Percentiles rank a stretch among this genome's conserved stretches.
Evolutionary conservation across 257 asterid species (phyloP).

Genomic region (Plectranthus barbatus): DNA sequence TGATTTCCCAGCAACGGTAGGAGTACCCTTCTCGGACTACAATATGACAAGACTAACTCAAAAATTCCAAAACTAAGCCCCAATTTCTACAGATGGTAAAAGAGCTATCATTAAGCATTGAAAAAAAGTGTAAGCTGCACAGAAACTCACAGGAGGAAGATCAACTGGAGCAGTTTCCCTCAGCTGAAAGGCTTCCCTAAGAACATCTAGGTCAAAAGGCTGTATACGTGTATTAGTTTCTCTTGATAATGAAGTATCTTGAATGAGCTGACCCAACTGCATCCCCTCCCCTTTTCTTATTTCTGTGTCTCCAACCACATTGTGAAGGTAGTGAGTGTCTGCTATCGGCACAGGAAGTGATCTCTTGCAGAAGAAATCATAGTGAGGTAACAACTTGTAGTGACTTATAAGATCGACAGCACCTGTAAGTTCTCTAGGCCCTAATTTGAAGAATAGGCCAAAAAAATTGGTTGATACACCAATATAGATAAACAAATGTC

Average conservation of each 20-base stretch:
- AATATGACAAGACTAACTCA: slow-evolving; percentile 17
- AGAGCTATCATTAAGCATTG: slow-evolving; percentile 14
- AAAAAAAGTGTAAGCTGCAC: slow-evolving; percentile 8
- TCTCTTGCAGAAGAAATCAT: slow-evolving; percentile 91
- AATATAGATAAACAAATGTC: slow-evolving; percentile 1
- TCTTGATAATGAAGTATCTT: slow-evolving; percentile 48
- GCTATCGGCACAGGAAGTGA: slow-evolving; percentile 76
- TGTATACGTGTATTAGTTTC: slow-evolving; percentile 55
- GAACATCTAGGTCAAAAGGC: slow-evolving; percentile 72
- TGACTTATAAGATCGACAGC: slow-evolving; percentile 86
- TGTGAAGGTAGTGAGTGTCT: slow-evolving; percentile 89
- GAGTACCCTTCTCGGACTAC: slow-evolving; percentile 93
- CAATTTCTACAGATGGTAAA: not conserved
- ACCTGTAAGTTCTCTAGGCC: slow-evolving; percentile 96
- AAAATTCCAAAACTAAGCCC: slow-evolving; percentile 3
- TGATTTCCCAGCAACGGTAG: slow-evolving; percentile 74
- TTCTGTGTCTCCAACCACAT: slow-evolving; percentile 93
- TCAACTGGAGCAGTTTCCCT: slow-evolving; percentile 73
- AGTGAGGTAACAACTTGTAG: slow-evolving; percentile 75
- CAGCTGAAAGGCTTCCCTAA: slow-evolving; percentile 79
- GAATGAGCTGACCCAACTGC: slow-evolving; percentile 86
- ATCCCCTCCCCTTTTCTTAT: slow-evolving; percentile 92
- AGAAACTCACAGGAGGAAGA: slow-evolving; percentile 67
- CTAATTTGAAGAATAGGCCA: slow-evolving; percentile 33
- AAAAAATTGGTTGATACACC: slow-evolving; percentile 9